phyloP scores from a whole-genome alignment of 805 yeast genomes.

The Wickerhamiella hasegawae region DNA sequence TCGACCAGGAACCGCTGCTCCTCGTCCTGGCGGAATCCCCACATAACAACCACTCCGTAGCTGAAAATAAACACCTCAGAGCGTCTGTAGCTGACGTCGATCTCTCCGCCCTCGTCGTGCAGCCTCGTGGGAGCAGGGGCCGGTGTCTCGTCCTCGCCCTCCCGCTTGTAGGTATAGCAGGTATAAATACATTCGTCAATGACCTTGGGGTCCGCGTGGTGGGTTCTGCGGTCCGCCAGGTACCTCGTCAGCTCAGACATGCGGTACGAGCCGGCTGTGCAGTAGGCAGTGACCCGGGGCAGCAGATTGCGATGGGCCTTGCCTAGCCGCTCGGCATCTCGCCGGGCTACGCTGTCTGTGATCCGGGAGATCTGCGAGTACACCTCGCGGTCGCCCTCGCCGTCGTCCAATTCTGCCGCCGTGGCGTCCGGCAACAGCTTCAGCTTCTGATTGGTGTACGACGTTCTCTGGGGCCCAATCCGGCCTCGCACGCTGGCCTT shows the following conservation, averaged over 20 bases:
- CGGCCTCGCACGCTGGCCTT: constrained; percentile 6
- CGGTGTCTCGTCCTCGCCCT: constrained; percentile 15
- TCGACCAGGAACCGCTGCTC: constrained; percentile 70
- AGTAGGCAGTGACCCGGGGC: constrained; percentile 91
- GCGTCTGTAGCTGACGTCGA: constrained; percentile 78
- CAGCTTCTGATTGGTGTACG: constrained; percentile 75
- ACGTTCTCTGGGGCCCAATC: constrained; percentile 44
- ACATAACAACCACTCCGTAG: constrained; percentile 91
- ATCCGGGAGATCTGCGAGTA: constrained; percentile 75
- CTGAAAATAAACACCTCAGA: constrained; percentile 82
- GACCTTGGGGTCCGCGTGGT: constrained; percentile 58
- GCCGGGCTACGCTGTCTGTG: constrained; percentile 75
- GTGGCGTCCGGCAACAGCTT: constrained; percentile 53
- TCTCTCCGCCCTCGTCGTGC: constrained; percentile 92
- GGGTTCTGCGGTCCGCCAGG: constrained; percentile 47
- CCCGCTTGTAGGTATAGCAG: constrained; percentile 43
- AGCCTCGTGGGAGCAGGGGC: constrained; percentile 25
- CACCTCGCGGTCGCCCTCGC: constrained; percentile 33
- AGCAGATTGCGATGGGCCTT: constrained; percentile 67
- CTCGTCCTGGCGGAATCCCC: constrained; percentile 85
- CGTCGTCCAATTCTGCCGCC: constrained; percentile 29
- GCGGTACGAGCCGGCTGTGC: constrained; percentile 84
- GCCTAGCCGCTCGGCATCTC: constrained; percentile 86
- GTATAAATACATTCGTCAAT: constrained; percentile 93
- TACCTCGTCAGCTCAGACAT: constrained; percentile 79